phyloP scores from a whole-genome alignment of 2,329 filamentous ascomycete genomes.

The Fusarium sp. region DNA sequence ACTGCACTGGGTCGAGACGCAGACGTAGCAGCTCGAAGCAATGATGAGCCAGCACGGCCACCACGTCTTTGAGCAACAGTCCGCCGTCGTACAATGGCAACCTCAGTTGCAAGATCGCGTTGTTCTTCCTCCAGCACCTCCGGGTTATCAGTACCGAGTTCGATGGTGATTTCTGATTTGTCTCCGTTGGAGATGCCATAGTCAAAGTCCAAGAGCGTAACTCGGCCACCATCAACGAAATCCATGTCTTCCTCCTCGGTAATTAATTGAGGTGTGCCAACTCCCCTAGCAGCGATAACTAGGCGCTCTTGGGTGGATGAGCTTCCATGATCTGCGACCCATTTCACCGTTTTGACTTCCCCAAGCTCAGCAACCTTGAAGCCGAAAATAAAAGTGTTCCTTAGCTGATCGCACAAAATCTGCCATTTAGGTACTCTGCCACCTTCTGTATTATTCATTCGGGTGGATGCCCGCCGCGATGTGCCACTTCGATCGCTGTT shows the following conservation, averaged over 20 bases:
- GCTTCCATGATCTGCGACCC: conserved; percentile 71
- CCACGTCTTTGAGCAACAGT: conserved; percentile 75
- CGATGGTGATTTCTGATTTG: conserved; percentile 73
- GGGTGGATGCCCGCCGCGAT: conserved; percentile 52
- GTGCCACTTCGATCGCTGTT: conserved; percentile 49
- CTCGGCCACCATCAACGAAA: conserved; percentile 82
- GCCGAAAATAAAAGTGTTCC: conserved; percentile 79
- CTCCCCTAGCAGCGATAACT: conserved; percentile 79
- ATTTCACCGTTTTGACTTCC: conserved; percentile 77
- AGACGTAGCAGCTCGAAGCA: conserved; percentile 65
- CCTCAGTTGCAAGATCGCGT: conserved; percentile 80
- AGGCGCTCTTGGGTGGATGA: conserved; percentile 68
- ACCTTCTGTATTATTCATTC: conserved; percentile 49
- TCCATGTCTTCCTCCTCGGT: conserved; percentile 79
- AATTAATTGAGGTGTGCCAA: conserved; percentile 68
- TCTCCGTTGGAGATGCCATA: conserved; percentile 70
- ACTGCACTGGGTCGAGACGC: conserved; percentile 49
- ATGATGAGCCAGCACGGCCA: conserved; percentile 55
- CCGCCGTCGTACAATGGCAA: conserved; percentile 81
- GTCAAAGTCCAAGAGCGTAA: conserved; percentile 81
- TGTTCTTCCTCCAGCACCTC: conserved; percentile 80
- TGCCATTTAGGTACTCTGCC: conserved; percentile 74
- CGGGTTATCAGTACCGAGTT: conserved; percentile 78
- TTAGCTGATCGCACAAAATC: conserved; percentile 73
- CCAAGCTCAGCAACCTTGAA: conserved; percentile 73